Evolutionary conservation across 2,329 filamentous ascomycete genomes (phyloP).

Genomic region (Colletotrichum agaves): DNA sequence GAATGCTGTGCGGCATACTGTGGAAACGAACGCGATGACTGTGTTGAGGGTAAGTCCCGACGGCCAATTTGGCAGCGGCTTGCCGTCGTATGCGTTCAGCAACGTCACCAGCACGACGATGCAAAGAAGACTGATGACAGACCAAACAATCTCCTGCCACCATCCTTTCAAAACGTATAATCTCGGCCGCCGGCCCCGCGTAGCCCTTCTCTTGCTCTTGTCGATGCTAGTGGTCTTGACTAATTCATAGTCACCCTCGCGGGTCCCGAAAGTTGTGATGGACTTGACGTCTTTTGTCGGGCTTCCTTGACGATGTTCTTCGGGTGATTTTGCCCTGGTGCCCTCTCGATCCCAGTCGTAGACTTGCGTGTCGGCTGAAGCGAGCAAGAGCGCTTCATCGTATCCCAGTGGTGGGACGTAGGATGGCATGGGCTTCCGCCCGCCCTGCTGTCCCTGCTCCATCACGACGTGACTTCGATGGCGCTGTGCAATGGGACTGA

Average conservation of each 20-base stretch:
- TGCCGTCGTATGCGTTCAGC: conserved; percentile 36
- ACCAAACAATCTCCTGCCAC: conserved; percentile 21
- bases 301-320: neutral
- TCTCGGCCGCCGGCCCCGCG: neutral
- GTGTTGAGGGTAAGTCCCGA: conserved; percentile 45
- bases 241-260: conserved; percentile 11
- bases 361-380: conserved; percentile 10
- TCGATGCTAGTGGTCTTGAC: neutral
- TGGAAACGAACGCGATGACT: conserved; percentile 43
- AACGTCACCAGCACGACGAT: conserved; percentile 40
- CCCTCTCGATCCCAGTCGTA: neutral
- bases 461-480: neutral
- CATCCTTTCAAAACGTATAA: neutral
- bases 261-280: neutral
- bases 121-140: neutral
- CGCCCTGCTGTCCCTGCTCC: conserved; percentile 2
- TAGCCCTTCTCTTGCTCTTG: neutral
- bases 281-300: neutral
- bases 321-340: neutral
- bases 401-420: conserved; percentile 10
- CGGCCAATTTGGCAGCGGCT: conserved; percentile 40
- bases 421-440: conserved; percentile 8
- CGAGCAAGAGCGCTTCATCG: conserved; percentile 18
- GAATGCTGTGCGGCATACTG: conserved; percentile 40
- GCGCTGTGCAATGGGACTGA: neutral